phyloP scores from a whole-genome alignment of 1,139 yeast species.

The Taphrina pruni region DNA sequence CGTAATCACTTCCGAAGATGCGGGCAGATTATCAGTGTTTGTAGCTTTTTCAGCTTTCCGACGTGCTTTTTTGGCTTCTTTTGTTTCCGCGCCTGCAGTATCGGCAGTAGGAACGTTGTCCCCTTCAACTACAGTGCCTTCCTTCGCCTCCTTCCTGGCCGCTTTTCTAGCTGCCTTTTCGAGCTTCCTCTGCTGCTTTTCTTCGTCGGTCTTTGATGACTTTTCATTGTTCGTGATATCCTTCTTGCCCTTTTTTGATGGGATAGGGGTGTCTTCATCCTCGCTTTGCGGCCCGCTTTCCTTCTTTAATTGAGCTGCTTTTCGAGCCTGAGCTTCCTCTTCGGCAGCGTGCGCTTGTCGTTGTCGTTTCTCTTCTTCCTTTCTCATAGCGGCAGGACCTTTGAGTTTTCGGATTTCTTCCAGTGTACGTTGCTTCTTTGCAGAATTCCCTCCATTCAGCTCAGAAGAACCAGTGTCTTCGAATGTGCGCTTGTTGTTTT shows the following conservation, averaged over 20 bases:
- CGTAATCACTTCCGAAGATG: constrained; percentile 13
- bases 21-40: constrained; percentile 7
- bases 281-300: neutral
- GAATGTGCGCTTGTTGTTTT: constrained; percentile 27
- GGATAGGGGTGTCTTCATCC: constrained; percentile 24
- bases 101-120: neutral
- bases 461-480: constrained; percentile 10
- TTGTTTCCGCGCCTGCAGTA: constrained; percentile 13
- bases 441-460: neutral
- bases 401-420: constrained; percentile 29
- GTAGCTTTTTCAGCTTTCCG: constrained; percentile 27
- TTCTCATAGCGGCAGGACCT: constrained; percentile 36
- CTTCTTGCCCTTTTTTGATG: constrained; percentile 21
- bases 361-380: constrained; percentile 31
- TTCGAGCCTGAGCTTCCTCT: constrained; percentile 12
- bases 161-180: constrained; percentile 39
- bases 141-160: constrained; percentile 20
- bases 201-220: constrained; percentile 4
- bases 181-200: constrained; percentile 7
- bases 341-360: constrained; percentile 9
- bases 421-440: constrained; percentile 34
- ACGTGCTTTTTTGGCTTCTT: constrained; percentile 30
- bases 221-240: constrained; percentile 8
- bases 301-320: neutral
- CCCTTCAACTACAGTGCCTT: neutral